Base-by-base conservation (phyloP, 805 yeast genomes). In the Saccharomyces cerevisiae region DNA sequence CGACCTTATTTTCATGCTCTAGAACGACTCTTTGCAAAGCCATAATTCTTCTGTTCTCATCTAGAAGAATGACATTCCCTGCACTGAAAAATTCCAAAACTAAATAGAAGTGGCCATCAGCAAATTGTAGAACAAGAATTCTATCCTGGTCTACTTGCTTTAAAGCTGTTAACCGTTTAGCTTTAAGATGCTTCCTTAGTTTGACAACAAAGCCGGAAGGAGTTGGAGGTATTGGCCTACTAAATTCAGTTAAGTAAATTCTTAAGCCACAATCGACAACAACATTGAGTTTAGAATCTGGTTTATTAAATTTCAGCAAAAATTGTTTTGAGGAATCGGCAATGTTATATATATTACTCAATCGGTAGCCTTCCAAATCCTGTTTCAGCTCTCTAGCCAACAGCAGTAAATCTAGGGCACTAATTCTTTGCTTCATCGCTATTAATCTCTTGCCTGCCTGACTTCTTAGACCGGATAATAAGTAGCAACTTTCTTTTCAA, bases 61-160 rank as follows among this genome's bases (percentile, higher is more conserved):
- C 95, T 57, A 92, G 74, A 22, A 92, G 74, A 21, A 92, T 73
- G 53, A 92, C 80, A 66, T 92, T 92, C 28, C 99, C 99, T 2
- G 97, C 97, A 66, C 97, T 87, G 73, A 91, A 92, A 64, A 92
- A 92, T 69, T 92, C 99, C 52, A 92, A 70, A 0, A 89, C 96
- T 59, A 92, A 72, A 61, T 87, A 85, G 64, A 73, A 83, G 51
- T 80, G 63, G 1, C 96, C 96, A 62, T 89, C 96, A 48, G 91
- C 83, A 70, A 92, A 92, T 56, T 88, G 83, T 48, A 92, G 69
- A 0, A 90, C 96, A 47, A 89, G 74, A n/a, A 89, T 81, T 68
- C 98, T 78, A 66, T 90, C 97, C 62, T 83, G 80, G 0, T 83
- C 85, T 4, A 92, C 80, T 60, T 90, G 96, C 59, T 78, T 80